These are phyloP conservation scores for Entomortierella beljakovae DNA, from an alignment of 192 early-diverging fungal species.

Conservation along the genomic window DNA sequence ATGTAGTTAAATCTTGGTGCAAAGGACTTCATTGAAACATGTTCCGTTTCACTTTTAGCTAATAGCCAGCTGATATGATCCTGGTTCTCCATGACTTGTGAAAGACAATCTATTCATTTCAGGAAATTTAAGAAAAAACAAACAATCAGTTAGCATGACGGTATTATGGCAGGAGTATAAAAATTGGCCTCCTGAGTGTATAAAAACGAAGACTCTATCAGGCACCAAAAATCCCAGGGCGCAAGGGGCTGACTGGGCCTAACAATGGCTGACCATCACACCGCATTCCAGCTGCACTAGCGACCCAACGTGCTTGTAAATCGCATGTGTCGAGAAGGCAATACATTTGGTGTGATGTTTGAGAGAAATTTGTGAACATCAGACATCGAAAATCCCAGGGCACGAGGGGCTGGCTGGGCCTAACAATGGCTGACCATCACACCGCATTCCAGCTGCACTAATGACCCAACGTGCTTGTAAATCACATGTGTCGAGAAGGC, in stretches of 20 bases:
- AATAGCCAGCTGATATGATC: conserved; percentile 14
- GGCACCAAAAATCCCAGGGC: conserved; percentile 19
- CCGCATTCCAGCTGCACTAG: conserved; percentile 23
- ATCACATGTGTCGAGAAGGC: conserved; percentile 16
- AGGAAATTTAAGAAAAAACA: conserved; percentile 6
- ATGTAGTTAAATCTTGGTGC: conserved; percentile 18
- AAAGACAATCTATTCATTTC: conserved; percentile 5
- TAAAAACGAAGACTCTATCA: conserved; percentile 5
- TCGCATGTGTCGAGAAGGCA: conserved; percentile 17
- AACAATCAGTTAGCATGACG: background rate
- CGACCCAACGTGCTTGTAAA: conserved; percentile 20
- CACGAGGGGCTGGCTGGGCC: conserved; percentile 16
- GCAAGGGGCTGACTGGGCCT: conserved; percentile 20
- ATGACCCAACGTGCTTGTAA: conserved; percentile 2
- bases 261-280: conserved; percentile 18
- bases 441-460: too few species aligned
- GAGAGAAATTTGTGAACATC: too few species aligned
- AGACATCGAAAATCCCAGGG: conserved; percentile 25
- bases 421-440: conserved; percentile 13
- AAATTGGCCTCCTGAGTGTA: too few species aligned
- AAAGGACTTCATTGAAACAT: conserved; percentile 17
- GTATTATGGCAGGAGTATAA: background rate
- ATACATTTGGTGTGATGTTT: too few species aligned
- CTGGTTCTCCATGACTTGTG: conserved; percentile 4
- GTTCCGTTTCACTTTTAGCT: background rate